Evolutionary conservation across 176 grass and related monocot genomes (phyloP), one percentile per base, ranked within the genome.

Genomic region (Neostapfia colusana): DNA sequence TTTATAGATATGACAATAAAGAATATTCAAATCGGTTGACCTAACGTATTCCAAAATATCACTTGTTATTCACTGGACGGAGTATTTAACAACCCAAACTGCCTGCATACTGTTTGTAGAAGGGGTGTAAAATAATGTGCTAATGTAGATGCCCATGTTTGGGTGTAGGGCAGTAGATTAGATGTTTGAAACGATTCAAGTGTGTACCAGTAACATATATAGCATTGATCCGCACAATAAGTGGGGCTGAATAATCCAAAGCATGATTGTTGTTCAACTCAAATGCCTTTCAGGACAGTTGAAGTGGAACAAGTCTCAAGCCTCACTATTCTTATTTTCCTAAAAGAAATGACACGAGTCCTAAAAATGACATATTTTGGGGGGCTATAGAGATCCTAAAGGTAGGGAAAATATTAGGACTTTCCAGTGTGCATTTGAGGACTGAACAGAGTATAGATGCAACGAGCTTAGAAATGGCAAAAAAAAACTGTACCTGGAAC

Each of bases 401-500:
- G 31, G 31, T 1, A 31, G 31, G 31, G 31, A 31, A 31, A 31
- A 31, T 31, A 31, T 31, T 31, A 31, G 1, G 31, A 31, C 31
- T 31, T 31, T 31, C 3, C 31, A 31, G 23, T 44, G 44, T 27
- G 70, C 26, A 73, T 17, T 13, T 39, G 14, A 41, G 39, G 37
- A 31, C 28, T 45, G 57, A 71, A 26, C 31, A 55, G 42, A 76
- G 54, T 42, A 69, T 34, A 49, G 43, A 28, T 46, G 51, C 3
- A 1, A 76, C 18, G 8, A 35, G 39, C 55, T 45, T 20, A 65
- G 63, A 9, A 53, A 79, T 69, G 81, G 46, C 31, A 35, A 15
- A 21, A 35, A 35, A 15, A 21, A 70, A 18, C 49, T 75, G 65
- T 81, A 69, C 95, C 89, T 98, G 95, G 70, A 98, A 95, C 16